A percentile compares a stretch with the other conserved stretches of the same genome.
Conservation (phyloP, 768 basidiomycete species). For the Boletellus sp. region DNA sequence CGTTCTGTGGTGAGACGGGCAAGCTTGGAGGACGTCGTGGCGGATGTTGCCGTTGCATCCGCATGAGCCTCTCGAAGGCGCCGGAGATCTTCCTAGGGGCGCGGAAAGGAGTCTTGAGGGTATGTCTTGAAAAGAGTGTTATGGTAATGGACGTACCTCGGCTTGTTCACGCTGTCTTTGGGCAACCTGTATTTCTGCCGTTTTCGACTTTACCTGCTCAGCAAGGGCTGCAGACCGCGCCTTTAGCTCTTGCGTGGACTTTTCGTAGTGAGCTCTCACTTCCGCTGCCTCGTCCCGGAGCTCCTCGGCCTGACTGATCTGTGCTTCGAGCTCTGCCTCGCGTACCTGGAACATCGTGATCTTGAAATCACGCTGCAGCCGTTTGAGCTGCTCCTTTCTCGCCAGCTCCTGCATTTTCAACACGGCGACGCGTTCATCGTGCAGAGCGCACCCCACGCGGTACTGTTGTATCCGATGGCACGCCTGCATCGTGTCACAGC, state of each 20-base stretch:
- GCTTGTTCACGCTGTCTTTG: slow-evolving; percentile 43
- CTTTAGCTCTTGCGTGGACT: slow-evolving; percentile 26
- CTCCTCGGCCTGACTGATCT: slow-evolving; percentile 51
- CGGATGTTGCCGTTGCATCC: slow-evolving; percentile 44
- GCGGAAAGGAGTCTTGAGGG: not conserved
- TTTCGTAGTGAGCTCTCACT: slow-evolving; percentile 21
- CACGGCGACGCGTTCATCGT: slow-evolving; percentile 48
- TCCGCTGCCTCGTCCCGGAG: slow-evolving; percentile 32
- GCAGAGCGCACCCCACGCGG: slow-evolving; percentile 49
- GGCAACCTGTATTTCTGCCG: slow-evolving; percentile 37
- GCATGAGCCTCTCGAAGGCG: slow-evolving; percentile 49
- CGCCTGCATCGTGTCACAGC: slow-evolving; percentile 58
- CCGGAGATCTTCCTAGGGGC: slow-evolving; percentile 37
- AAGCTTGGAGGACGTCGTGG: slow-evolving; percentile 48
- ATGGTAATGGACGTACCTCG: slow-evolving; percentile 36
- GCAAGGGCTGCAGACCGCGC: slow-evolving; percentile 33
- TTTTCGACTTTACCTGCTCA: slow-evolving; percentile 38
- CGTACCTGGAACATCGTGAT: slow-evolving; percentile 64
- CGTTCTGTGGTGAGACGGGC: slow-evolving; percentile 56
- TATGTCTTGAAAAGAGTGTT: not conserved
- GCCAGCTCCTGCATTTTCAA: slow-evolving; percentile 52
- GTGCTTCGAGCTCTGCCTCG: slow-evolving; percentile 57
- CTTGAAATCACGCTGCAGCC: slow-evolving; percentile 61
- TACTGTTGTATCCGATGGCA: slow-evolving; percentile 66
- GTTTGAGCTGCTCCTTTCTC: slow-evolving; percentile 54